Evolutionary conservation across 1,284 basidiomycete genomes (phyloP), one percentile per base, ranked within the genome.

Genomic region (Pseudozyma sp.): DNA sequence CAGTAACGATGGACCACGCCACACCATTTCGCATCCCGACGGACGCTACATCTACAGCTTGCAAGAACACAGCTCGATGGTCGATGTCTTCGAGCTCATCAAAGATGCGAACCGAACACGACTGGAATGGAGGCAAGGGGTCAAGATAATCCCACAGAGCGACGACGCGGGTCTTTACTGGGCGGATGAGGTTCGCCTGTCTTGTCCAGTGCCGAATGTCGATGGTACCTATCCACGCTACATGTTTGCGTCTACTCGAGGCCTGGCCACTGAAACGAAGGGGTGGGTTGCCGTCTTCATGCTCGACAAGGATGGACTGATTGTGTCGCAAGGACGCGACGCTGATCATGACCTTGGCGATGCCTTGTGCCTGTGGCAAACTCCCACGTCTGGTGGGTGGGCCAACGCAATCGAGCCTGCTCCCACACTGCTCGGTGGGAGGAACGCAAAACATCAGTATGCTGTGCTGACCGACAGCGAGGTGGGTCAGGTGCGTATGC

Each of bases 341-440:
- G 56, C 51, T 1, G 31, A 53, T n/a, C 37, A 59, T 35, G 47
- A 54, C 24, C 50, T 54, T 6, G 65, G 60, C 16, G 58, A 76
- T 11, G 65, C 73, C 7, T 40, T 75, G 17, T 71, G 61, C 9
- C 47, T 83, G 11, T 79, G 80, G 74, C 71, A 85, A 60, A 85
- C 85, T 2, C 78, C 81, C 3, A 85, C 85, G 0, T 79, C 74
- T 4, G 85, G 85, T n/a, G 85, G 85, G 3, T 86, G 85, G 85
- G 85, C 85, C 1, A 86, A 86, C 59, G 85, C 85, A 0, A 84
- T 86, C 33, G 82, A 84, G 51, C 81, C 84, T 0, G 83, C 83
- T 33, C 83, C 85, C 17, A 67, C 62, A 9, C 33, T 63, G 1
- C 68, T 79, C 13, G 47, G 62, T 30, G 71, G 70, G 1, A 47